A percentile compares a stretch with the other conserved stretches of the same genome.
Conservation (phyloP, 768 basidiomycete genomes). For the Boletus insuetus region DNA sequence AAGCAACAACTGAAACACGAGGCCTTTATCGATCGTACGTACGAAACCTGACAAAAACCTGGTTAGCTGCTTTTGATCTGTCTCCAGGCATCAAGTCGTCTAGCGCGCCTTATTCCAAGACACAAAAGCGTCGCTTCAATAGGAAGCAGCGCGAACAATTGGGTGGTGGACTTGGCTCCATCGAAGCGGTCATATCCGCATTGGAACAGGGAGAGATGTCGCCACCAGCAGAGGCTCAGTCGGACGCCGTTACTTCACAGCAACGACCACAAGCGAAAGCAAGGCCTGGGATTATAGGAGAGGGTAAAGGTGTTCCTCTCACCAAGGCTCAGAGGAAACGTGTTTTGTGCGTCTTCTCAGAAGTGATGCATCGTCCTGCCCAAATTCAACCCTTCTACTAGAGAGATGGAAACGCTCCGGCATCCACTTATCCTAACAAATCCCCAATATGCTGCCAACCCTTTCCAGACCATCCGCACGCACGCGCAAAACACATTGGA, state of each 20-base stretch:
- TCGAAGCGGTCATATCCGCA: slow-evolving; percentile 53
- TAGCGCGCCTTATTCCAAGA: slow-evolving; percentile 63
- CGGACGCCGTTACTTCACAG: slow-evolving; percentile 17
- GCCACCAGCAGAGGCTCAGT: slow-evolving; percentile 13
- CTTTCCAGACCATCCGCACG: slow-evolving; percentile 74
- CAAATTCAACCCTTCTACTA: slow-evolving; percentile 25
- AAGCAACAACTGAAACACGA: slow-evolving; percentile 66
- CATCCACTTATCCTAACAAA: slow-evolving; percentile 69
- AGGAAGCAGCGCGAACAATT: slow-evolving; percentile 64
- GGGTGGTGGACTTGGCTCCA: slow-evolving; percentile 47
- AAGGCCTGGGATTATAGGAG: slow-evolving; percentile 59
- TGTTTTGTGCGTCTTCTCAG: slow-evolving; percentile 56
- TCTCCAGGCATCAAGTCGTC: slow-evolving; percentile 47
- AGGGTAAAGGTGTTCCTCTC: slow-evolving; percentile 58
- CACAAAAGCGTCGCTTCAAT: slow-evolving; percentile 67
- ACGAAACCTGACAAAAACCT: background rate
- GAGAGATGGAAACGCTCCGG: slow-evolving; percentile 63
- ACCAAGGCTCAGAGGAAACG: slow-evolving; percentile 63
- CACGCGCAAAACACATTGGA: slow-evolving; percentile 79
- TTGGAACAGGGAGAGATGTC: slow-evolving; percentile 40
- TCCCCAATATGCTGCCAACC: slow-evolving; percentile 61
- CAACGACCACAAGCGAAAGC: slow-evolving; percentile 16
- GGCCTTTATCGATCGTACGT: slow-evolving; percentile 63
- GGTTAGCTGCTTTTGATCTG: background rate
- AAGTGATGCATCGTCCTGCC: background rate